These are phyloP conservation scores for Xylariales sp. DNA, from an alignment of 2,329 filamentous ascomycete species.

Conservation along the genomic window DNA sequence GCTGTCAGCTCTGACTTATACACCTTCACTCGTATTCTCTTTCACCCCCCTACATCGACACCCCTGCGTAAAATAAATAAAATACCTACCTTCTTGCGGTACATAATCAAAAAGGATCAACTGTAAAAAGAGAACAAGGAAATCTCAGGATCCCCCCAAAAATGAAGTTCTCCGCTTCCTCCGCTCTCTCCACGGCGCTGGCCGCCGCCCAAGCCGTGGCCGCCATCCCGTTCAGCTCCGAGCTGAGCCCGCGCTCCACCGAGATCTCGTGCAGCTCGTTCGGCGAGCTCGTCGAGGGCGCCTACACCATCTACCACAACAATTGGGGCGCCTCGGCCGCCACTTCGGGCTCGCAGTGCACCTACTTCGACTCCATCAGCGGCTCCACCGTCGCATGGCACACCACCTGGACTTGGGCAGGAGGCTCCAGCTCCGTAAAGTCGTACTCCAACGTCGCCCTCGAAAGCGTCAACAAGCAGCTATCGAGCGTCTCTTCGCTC, in stretches of 20 bases:
- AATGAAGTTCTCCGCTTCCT: slow-evolving; percentile 8
- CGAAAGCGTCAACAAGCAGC: slow-evolving; percentile 22
- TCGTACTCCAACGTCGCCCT: slow-evolving; percentile 40
- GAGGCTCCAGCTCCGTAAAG: slow-evolving; percentile 35
- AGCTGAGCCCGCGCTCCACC: slow-evolving; percentile 25
- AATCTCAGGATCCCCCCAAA: too few relatives aligned
- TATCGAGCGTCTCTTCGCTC: slow-evolving; percentile 30
- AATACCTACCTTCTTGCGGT: too few relatives aligned
- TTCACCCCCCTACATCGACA: too few relatives aligned
- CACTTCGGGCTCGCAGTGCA: slow-evolving; percentile 37
- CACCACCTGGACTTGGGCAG: slow-evolving; percentile 38
- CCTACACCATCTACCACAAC: slow-evolving; percentile 48
- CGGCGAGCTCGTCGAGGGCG: slow-evolving; percentile 28
- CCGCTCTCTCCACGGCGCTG: slow-evolving; percentile 21
- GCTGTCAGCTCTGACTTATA: too few relatives aligned
- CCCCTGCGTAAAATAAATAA: too few relatives aligned
- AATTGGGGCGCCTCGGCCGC: slow-evolving; percentile 39
- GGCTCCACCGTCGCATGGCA: slow-evolving; percentile 34
- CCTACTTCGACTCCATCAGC: slow-evolving; percentile 29
- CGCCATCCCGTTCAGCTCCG: slow-evolving; percentile 7
- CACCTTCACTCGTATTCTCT: too few relatives aligned
- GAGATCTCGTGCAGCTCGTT: slow-evolving; percentile 33
- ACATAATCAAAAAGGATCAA: too few relatives aligned
- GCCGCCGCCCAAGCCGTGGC: slow-evolving; percentile 18
- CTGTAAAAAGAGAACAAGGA: too few relatives aligned